phyloP scores from a whole-genome alignment of 495 filamentous ascomycete species.

The Lindgomyces ingoldianus region DNA sequence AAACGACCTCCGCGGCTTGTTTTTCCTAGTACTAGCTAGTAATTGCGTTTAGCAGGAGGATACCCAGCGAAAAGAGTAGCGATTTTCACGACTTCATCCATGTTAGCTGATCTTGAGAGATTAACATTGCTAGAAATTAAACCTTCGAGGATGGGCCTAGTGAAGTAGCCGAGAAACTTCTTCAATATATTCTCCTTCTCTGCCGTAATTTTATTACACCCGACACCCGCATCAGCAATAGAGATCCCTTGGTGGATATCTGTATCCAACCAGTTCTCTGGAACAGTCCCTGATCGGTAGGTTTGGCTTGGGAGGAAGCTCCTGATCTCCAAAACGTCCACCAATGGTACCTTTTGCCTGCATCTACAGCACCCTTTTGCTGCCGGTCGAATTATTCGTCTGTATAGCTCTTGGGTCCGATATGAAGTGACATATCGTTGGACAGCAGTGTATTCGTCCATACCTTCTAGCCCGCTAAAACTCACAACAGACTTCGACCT shows the following conservation, averaged over 20 bases:
- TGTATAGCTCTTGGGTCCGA: slow-evolving; percentile 40
- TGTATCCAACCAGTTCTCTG: slow-evolving; percentile 62
- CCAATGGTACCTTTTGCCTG: slow-evolving; percentile 37
- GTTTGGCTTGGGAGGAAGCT: slow-evolving; percentile 22
- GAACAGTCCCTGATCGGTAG: not conserved
- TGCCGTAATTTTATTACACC: slow-evolving; percentile 73
- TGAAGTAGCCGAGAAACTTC: slow-evolving; percentile 78
- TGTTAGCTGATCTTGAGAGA: slow-evolving; percentile 11
- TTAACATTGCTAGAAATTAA: slow-evolving; percentile 42
- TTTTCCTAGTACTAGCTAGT: slow-evolving; percentile 90
- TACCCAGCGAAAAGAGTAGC: slow-evolving; percentile 77
- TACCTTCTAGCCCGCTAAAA: slow-evolving; percentile 5
- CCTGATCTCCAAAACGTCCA: slow-evolving; percentile 57
- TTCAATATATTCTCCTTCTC: slow-evolving; percentile 78
- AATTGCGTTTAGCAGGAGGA: slow-evolving; percentile 74
- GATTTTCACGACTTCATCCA: slow-evolving; percentile 72
- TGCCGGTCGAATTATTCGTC: slow-evolving; percentile 18
- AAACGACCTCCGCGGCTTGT: slow-evolving; percentile 81
- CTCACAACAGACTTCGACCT: slow-evolving; percentile 17
- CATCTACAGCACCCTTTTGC: slow-evolving; percentile 30
- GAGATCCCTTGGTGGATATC: slow-evolving; percentile 66
- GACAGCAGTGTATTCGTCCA: slow-evolving; percentile 46
- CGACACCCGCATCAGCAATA: slow-evolving; percentile 60
- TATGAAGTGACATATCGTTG: slow-evolving; percentile 47
- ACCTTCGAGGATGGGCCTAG: slow-evolving; percentile 84